These are phyloP conservation scores for Sphaerulina populicola DNA, from an alignment of 2,329 filamentous ascomycete species.

Conservation along the genomic window DNA sequence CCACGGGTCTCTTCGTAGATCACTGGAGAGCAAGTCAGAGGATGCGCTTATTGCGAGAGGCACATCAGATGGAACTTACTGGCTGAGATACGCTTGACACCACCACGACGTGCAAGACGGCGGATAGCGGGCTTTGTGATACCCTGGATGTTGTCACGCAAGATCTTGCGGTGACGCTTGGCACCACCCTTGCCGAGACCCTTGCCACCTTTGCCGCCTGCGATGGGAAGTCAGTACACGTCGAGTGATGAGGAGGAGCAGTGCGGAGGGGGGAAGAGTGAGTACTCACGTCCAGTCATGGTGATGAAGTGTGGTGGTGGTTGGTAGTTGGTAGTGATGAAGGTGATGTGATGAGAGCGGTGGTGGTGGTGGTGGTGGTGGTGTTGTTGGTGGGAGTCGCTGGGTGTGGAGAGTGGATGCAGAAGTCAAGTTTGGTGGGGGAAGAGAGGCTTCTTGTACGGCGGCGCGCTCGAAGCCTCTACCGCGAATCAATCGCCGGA, in stretches of 20 bases:
- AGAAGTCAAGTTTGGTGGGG: constrained; percentile 20
- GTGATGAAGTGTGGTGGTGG: constrained; percentile 33
- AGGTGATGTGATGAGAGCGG: background rate
- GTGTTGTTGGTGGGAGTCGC: constrained; percentile 18
- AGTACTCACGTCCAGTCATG: constrained; percentile 46
- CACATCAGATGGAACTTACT: constrained; percentile 45
- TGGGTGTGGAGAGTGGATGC: constrained; percentile 22
- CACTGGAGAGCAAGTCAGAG: constrained; percentile 42
- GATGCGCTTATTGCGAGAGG: constrained; percentile 12
- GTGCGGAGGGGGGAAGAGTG: constrained; percentile 11
- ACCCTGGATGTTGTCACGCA: constrained; percentile 96
- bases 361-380: too few relatives aligned
- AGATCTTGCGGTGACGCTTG: constrained; percentile 93
- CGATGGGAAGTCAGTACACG: constrained; percentile 27
- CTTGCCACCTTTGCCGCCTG: constrained; percentile 93
- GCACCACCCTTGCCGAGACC: constrained; percentile 96
- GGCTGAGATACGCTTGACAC: constrained; percentile 80
- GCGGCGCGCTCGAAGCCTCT: background rate
- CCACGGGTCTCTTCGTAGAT: constrained; percentile 78
- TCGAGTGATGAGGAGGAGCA: constrained; percentile 14
- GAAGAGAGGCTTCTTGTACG: constrained; percentile 8
- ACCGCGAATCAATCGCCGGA: constrained; percentile 1
- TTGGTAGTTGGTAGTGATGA: constrained; percentile 20
- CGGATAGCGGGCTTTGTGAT: constrained; percentile 67
- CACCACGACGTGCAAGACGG: constrained; percentile 65